Base-by-base conservation (phyloP, 2,329 filamentous ascomycete genomes). In the Nannizziopsis barbatae region DNA sequence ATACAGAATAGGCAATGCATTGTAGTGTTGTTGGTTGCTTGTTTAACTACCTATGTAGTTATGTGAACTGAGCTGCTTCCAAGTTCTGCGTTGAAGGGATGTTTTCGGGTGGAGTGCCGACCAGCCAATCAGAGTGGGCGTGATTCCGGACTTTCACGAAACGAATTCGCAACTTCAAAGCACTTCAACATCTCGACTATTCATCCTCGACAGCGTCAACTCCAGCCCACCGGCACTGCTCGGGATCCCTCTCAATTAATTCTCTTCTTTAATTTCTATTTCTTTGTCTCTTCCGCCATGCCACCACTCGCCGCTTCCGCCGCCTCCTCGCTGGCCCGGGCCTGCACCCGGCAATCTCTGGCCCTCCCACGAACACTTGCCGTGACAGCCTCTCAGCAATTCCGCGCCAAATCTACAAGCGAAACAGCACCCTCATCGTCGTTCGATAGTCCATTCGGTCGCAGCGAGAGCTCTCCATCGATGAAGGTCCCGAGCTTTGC, bases 401-500 rank as follows among this genome's bases (percentile, higher is more conserved):
- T 62, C 61, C 65, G 65, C 61, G 55, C 58, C 59, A 53, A 61
- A 62, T 58, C 60, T 63, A 30, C 54, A 52, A 27, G 52, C 55
- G 58, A 63, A 65, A 57, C 52, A 44, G 18, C 53, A 32, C 50
- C 45, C 31, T 58, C 57, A n/a, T 65, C 71, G 22, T 67, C 65
- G 52, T 73, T 72, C 59, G 62, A 73, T 38, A 71, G 68, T 58
- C 80, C 80, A 53, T 83, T 83, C 71, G 70, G 71, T 62, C 67
- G 64, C 57, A 55, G 64, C 55, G 64, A 69, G 55, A 65, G 65
- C 56, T 63, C 59, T 47, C 62, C 74, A 45, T 78, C 76, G 59
- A 81, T 75, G 68, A 80, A 84, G 70, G 84, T 96, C 64, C 92
- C 92, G 59, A 81, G 85, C 73, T 96, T 94, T 71, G 79, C 79